Evolutionary conservation across 1,284 basidiomycete genomes (phyloP), one percentile per base, ranked within the genome.

Genomic region (Boletus albobrunnescens): DNA sequence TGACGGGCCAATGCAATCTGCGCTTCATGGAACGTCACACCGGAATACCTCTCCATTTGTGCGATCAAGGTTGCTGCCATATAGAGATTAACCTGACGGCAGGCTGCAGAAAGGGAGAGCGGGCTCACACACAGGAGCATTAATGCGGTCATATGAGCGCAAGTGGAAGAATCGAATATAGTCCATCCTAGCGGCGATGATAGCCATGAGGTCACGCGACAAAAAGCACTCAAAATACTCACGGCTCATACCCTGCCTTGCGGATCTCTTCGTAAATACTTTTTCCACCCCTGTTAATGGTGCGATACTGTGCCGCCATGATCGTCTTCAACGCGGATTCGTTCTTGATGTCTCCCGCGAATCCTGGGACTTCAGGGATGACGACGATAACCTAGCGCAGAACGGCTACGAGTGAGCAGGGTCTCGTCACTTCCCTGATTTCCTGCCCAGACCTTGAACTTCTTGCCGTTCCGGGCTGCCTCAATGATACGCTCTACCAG

Each of bases 121-220:
- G 27, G 54, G 63, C 74, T 49, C 43, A 82, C 83, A 65, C 50
- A 73, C 67, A 4, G 90, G 91, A 1, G 84, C 84, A 62, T 94
- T 94, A 67, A 97, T 91, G 24, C 94, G 78, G 64, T 97, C 94
- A 65, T 94, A 96, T 2, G 84, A 75, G 33, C 94, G 79, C 27
- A 97, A 74, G 67, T 96, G 91, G 70, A 89, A 96, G 76, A 95
- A 91, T 16, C 85, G 78, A 55, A 91, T 87, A 64, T 86, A 91
- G 53, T 87, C 84, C 63, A 75, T 65, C 36, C 90, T 91, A 54
- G 51, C 53, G 23, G 55, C 52, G 23, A 33, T 36, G 17, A 36
- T 47, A 46, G 36, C 31, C 14, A 43, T 13, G 31, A 20, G 24
- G 30, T 36, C 19, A 13, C 12, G 30, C 16, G 7, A 42, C n/a